Conservation (phyloP, 495 filamentous ascomycete genomes). For the Aspergillus indologenus region DNA sequence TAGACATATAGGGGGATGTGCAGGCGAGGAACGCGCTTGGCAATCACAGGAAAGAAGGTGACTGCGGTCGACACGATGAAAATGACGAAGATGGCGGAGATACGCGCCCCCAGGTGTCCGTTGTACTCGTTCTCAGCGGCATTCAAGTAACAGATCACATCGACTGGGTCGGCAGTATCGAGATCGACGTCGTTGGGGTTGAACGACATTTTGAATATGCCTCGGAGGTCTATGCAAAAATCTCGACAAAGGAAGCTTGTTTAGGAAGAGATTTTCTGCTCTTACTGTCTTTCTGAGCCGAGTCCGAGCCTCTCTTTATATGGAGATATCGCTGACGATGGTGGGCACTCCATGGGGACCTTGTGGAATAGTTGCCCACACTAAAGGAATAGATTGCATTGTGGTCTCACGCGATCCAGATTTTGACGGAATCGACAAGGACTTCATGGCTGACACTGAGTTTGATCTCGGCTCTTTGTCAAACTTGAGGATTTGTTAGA, state of each 20-base stretch:
- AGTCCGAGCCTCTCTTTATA: background rate
- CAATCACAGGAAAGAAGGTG: slow-evolving; percentile 63
- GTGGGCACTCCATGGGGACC: background rate
- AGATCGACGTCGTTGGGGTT: slow-evolving; percentile 41
- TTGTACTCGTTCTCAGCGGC: slow-evolving; percentile 39
- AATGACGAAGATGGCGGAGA: slow-evolving; percentile 47
- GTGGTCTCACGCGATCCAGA: background rate
- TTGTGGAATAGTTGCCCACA: background rate
- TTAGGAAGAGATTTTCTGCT: background rate
- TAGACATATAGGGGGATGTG: slow-evolving; percentile 60
- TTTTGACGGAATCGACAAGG: background rate
- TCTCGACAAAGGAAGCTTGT: background rate
- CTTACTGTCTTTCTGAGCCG: background rate
- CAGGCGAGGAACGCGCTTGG: slow-evolving; percentile 38
- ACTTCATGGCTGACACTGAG: background rate
- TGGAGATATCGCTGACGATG: background rate
- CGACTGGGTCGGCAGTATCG: slow-evolving; percentile 27
- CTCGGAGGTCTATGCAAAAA: background rate
- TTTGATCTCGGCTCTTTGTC: background rate
- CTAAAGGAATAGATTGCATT: background rate
- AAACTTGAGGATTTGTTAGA: background rate
- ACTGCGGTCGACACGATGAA: slow-evolving; percentile 36
- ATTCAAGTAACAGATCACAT: slow-evolving; percentile 39
- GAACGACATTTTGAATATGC: slow-evolving; percentile 28
- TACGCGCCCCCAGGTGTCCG: slow-evolving; percentile 39